These are phyloP conservation scores for Gloeopeniophorella convolvens DNA, from an alignment of 768 basidiomycete genomes.

Conservation along the genomic window DNA sequence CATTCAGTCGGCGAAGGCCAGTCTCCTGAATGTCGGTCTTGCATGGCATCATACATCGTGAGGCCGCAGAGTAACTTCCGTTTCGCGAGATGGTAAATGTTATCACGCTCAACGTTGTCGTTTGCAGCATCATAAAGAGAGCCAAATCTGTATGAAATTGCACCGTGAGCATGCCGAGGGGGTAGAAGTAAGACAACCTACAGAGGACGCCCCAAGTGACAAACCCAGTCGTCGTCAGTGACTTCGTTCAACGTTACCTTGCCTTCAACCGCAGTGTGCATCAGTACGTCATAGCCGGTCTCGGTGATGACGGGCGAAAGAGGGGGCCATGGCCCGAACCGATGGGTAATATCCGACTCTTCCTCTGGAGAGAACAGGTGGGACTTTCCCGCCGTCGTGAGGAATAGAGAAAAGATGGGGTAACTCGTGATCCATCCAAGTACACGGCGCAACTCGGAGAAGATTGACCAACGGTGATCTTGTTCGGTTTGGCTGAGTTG, in stretches of 20 bases:
- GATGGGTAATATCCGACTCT: not conserved
- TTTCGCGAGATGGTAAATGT: not conserved
- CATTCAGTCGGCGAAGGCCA: too few species aligned
- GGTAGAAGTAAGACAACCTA: not conserved
- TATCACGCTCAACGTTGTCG: not conserved
- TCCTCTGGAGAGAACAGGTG: not conserved
- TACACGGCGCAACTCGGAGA: not conserved
- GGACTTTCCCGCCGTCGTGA: not conserved
- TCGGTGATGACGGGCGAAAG: not conserved
- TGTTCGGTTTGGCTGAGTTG: not conserved
- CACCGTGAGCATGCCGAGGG: not conserved
- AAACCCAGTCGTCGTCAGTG: not conserved
- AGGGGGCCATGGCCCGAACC: not conserved
- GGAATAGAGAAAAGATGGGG: not conserved
- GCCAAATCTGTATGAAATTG: not conserved
- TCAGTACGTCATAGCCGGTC: not conserved
- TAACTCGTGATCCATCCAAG: not conserved
- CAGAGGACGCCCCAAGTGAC: conserved; percentile 3
- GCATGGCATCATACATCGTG: not conserved
- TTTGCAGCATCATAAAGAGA: not conserved
- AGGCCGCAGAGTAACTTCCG: not conserved
- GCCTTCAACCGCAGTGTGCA: not conserved
- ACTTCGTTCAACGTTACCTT: not conserved
- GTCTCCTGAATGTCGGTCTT: not conserved
- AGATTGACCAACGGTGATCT: not conserved